These are phyloP conservation scores for Gonium pectorale DNA, from an alignment of 139 green algal genomes.

Conservation along the genomic window DNA sequence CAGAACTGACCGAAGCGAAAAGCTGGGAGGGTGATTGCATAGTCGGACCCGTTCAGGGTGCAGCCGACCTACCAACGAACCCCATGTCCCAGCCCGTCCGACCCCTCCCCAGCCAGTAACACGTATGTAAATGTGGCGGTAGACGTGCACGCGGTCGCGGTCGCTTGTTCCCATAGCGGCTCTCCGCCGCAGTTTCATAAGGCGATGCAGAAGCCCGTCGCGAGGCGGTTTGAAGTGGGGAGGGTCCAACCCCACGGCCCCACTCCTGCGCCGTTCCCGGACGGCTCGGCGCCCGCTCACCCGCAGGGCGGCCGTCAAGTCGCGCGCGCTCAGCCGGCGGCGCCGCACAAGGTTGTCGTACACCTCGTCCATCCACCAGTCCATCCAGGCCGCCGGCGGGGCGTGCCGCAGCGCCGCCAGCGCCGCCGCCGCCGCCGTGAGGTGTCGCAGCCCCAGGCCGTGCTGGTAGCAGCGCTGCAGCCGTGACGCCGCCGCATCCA, in stretches of 20 bases:
- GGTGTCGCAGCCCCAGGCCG: slow-evolving; percentile 14
- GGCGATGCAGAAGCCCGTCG: too few species aligned
- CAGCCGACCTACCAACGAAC: not conserved
- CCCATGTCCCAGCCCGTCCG: not conserved
- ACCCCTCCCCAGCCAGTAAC: not conserved
- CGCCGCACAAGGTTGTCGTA: not conserved
- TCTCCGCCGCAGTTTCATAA: not conserved
- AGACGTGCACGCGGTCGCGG: not conserved
- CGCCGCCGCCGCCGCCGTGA: not conserved
- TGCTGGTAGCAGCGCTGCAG: slow-evolving; percentile 30
- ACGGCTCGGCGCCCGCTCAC: not conserved
- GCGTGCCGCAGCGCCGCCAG: slow-evolving; percentile 11
- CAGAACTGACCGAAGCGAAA: not conserved
- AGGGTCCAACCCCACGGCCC: not conserved
- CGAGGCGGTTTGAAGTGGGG: not conserved
- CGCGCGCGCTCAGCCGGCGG: not conserved
- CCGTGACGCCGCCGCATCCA: not conserved
- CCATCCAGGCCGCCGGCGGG: not conserved
- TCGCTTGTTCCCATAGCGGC: not conserved
- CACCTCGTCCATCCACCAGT: slow-evolving; percentile 38
- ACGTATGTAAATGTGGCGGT: not conserved
- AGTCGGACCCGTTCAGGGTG: not conserved
- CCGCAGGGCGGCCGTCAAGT: slow-evolving; percentile 8
- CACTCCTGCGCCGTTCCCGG: not conserved
- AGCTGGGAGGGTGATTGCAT: too few species aligned